These are phyloP conservation scores for Phaeosphaeriaceae sp. DNA, from an alignment of 2,329 filamentous ascomycete species.

Conservation along the genomic window DNA sequence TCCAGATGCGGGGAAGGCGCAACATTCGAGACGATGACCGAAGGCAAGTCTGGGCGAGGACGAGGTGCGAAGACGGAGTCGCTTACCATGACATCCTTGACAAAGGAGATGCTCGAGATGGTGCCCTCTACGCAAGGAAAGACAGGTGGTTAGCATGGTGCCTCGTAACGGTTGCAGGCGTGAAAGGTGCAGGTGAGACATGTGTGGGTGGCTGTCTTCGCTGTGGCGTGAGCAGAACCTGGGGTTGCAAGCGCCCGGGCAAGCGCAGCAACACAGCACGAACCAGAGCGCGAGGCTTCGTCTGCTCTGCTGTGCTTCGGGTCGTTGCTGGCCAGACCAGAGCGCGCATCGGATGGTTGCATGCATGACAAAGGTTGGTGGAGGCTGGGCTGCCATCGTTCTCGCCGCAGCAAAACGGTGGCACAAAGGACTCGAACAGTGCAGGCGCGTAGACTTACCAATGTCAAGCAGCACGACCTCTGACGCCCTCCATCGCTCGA, in stretches of 20 bases:
- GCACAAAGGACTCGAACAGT: conserved; percentile 21
- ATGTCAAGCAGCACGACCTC: conserved; percentile 65
- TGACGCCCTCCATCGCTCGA: conserved; percentile 41
- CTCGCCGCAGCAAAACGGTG: conserved; percentile 9
- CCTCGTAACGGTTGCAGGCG: conserved; percentile 24
- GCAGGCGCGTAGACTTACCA: conserved; percentile 54
- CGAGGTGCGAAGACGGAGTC: conserved; percentile 10
- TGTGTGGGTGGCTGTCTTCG: conserved; percentile 25
- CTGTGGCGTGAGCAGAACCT: conserved; percentile 38
- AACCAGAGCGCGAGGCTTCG: conserved; percentile 16
- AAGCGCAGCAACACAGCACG: conserved; percentile 23
- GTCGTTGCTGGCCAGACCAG: conserved; percentile 26
- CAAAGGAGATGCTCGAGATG: conserved; percentile 83
- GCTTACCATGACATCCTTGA: conserved; percentile 81
- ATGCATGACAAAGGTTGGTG: conserved; percentile 9
- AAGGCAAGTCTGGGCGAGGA: conserved; percentile 16
- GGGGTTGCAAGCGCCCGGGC: conserved; percentile 32
- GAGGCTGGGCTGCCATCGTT: conserved; percentile 28
- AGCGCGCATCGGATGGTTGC: conserved; percentile 14
- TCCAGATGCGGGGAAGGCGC: conserved; percentile 40
- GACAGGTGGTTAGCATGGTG: conserved; percentile 33
- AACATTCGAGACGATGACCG: conserved; percentile 25
- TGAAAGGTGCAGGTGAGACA: conserved; percentile 15
- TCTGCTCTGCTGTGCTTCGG: conserved; percentile 19
- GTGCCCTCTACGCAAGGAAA: conserved; percentile 70